Evolutionary conservation across 805 yeast genomes (phyloP), one percentile per base, ranked within the genome.

Genomic region (Saturnispora galanensis): DNA sequence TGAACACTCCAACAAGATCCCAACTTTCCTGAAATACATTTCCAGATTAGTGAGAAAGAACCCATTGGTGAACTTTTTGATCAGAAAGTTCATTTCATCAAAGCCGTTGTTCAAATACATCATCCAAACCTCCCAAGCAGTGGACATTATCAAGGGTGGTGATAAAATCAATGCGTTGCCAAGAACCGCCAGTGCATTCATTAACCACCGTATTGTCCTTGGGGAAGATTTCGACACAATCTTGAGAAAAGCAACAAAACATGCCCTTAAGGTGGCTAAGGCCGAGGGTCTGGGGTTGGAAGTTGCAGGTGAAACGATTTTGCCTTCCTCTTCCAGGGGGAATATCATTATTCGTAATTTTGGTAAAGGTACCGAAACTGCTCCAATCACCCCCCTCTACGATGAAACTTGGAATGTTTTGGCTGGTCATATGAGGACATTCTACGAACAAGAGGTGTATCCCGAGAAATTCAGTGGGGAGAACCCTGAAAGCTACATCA

Each of bases 161-260:
- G 71, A 77, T 45, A 84, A 84, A 61, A 68, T 78, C 26, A 84
- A 84, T 56, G 87, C 93, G 1, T 64, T 84, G 38, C 93, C 94
- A 1, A 89, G 83, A 57, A 62, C 68, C 21, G 74, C 75, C 3
- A 59, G 63, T 30, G 66, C 77, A 40, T 56, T 69, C 31, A 66
- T 80, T 35, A 83, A 84, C 62, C 82, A 81, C 56, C 69, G 93
- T 54, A 68, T 63, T 38, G 29, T 66, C 59, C 65, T 67, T 13
- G 54, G 55, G 7, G 50, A 58, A 17, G 62, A 67, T 1, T 52
- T 55, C 4, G 49, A 58, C 4, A 68, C 67, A 40, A 47, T 66
- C n/a, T 77, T 38, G 83, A 75, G 46, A 68, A 79, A 60, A 26
- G 65, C 64, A 4, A 43, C 63, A 21, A 48, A 47, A 3, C 59